phyloP scores from a whole-genome alignment of 2,329 filamentous ascomycete species.

The Diaporthe capsici region DNA sequence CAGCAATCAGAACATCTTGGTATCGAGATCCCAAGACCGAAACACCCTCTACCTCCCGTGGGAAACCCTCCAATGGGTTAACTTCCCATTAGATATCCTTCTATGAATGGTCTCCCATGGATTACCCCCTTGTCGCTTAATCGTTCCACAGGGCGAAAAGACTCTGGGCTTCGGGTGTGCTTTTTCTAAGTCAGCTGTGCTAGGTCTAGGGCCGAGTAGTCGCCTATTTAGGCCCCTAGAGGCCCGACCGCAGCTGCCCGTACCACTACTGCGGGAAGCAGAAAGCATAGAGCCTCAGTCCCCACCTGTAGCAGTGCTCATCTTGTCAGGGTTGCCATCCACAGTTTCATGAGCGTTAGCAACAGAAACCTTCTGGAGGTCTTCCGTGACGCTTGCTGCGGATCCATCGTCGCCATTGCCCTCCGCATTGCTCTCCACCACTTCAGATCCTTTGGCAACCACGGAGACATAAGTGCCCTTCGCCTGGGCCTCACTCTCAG shows the following conservation, averaged over 20 bases:
- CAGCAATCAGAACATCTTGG: neutral
- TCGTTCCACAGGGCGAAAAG: no score
- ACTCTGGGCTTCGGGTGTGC: no score
- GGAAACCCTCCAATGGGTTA: no score
- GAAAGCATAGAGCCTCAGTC: neutral
- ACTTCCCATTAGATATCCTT: no score
- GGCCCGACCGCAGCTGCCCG: no score
- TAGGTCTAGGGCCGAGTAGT: no score
- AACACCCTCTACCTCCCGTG: no score
- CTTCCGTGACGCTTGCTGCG: neutral
- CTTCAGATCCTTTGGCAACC: neutral
- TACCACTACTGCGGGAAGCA: neutral
- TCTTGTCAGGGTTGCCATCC: neutral
- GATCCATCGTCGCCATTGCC: neutral
- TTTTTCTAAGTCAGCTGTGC: no score
- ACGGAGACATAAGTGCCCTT: neutral
- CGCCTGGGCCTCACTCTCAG: neutral
- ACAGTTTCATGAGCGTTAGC: neutral
- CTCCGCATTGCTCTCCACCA: neutral
- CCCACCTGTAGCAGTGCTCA: neutral
- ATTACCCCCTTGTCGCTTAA: no score
- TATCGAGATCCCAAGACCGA: neutral
- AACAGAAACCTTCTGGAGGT: constrained; percentile 1
- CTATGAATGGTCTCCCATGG: no score
- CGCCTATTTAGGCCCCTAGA: no score